These are phyloP conservation scores for Rhypophila decipiens DNA, from an alignment of 495 filamentous ascomycete species.

Conservation along the genomic window DNA sequence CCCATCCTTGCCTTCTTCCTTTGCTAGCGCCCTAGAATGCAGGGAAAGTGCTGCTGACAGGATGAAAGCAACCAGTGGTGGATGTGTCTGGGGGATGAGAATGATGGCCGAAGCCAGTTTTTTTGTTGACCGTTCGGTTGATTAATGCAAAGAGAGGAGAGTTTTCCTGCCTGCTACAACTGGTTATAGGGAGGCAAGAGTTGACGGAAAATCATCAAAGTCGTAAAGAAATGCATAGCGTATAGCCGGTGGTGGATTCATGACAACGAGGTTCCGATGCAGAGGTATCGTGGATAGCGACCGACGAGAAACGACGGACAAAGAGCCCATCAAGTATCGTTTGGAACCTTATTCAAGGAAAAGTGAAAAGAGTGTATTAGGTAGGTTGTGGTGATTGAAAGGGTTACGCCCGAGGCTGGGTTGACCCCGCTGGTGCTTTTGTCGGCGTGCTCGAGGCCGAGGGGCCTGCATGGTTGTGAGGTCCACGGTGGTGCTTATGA, in stretches of 20 bases:
- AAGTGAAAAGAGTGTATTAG: conserved; percentile 7
- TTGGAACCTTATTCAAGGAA: conserved; percentile 15
- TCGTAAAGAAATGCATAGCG: conserved; percentile 26
- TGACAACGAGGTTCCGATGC: conserved; percentile 16
- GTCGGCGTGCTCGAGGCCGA: conserved; percentile 30
- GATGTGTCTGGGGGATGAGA: too few species aligned
- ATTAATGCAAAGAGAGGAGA: background rate
- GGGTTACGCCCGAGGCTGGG: conserved; percentile 23
- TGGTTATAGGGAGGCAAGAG: too few species aligned
- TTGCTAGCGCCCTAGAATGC: too few species aligned
- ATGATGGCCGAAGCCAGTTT: too few species aligned
- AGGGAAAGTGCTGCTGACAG: too few species aligned
- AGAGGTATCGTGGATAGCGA: conserved; percentile 28
- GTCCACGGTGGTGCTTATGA: conserved; percentile 22
- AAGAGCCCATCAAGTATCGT: background rate
- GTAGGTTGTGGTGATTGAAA: background rate
- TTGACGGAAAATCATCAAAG: conserved; percentile 22
- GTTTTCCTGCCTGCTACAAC: too few species aligned
- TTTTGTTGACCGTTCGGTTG: too few species aligned
- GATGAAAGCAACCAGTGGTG: too few species aligned
- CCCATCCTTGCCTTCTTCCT: too few species aligned
- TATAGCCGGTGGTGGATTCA: conserved; percentile 22
- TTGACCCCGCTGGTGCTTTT: conserved; percentile 11
- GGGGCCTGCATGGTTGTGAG: conserved; percentile 28
- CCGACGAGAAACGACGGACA: conserved; percentile 18